phyloP scores from a whole-genome alignment of 495 filamentous ascomycete species.

The Aspergillus coremiiformis region DNA sequence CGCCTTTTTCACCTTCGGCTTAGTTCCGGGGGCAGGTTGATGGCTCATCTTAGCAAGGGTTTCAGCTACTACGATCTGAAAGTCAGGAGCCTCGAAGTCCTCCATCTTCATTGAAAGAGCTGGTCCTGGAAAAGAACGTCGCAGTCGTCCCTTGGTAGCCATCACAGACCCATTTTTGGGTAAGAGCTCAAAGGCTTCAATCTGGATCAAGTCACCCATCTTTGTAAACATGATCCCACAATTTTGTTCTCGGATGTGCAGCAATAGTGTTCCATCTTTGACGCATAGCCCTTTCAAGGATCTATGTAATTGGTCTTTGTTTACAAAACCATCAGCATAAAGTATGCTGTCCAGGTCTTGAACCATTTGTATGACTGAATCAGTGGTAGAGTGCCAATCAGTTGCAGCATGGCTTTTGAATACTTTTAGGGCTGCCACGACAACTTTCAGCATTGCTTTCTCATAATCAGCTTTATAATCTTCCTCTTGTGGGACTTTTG shows the following conservation, averaged over 20 bases:
- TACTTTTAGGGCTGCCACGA: constrained; percentile 15
- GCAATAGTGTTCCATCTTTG: constrained; percentile 21
- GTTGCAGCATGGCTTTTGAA: constrained; percentile 17
- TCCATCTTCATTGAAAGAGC: constrained; percentile 29
- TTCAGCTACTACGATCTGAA: constrained; percentile 33
- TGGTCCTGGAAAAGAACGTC: constrained; percentile 48
- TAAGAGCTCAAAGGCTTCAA: constrained; percentile 53
- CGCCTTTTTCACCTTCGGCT: constrained; percentile 37
- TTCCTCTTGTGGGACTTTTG: constrained; percentile 44
- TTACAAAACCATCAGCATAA: neutral
- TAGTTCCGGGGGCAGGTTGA: constrained; percentile 28
- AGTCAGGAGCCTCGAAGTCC: constrained; percentile 24
- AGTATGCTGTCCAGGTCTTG: neutral
- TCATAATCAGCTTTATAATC: constrained; percentile 25
- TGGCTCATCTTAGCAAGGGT: constrained; percentile 39
- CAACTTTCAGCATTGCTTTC: constrained; percentile 9
- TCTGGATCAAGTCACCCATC: constrained; percentile 19
- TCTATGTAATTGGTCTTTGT: neutral
- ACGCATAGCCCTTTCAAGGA: neutral
- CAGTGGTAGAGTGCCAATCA: neutral
- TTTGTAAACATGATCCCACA: constrained; percentile 46
- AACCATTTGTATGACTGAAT: neutral
- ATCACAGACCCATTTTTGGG: constrained; percentile 42
- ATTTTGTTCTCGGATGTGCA: constrained; percentile 52
- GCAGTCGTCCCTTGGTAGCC: constrained; percentile 41